phyloP scores from a whole-genome alignment of 2,329 filamentous ascomycete genomes.

The Fonsecaea multimorphosa region DNA sequence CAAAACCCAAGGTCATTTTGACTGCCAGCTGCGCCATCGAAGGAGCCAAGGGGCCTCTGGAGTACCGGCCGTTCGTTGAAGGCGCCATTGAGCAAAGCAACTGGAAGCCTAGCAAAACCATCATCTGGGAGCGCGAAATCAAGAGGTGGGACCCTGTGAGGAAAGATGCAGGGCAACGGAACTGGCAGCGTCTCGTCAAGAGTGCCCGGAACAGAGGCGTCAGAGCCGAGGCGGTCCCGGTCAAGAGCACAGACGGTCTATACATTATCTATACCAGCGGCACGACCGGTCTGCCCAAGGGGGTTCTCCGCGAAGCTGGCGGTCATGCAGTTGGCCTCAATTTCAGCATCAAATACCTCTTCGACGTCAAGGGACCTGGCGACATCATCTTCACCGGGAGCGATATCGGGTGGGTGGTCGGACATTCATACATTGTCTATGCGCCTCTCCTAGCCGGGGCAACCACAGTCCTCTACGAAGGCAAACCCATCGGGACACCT shows the following conservation, averaged over 20 bases:
- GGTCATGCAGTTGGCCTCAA: conserved; percentile 87
- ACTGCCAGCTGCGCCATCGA: conserved; percentile 94
- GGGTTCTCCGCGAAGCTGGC: conserved; percentile 79
- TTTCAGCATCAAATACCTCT: conserved; percentile 80
- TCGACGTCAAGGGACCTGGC: conserved; percentile 80
- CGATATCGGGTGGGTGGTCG: conserved; percentile 90
- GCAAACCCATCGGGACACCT: conserved; percentile 90
- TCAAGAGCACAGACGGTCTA: conserved; percentile 77
- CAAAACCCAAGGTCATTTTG: conserved; percentile 74
- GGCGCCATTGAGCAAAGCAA: conserved; percentile 71
- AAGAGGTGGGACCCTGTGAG: conserved; percentile 74
- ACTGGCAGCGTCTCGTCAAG: conserved; percentile 78
- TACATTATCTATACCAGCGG: conserved; percentile 91
- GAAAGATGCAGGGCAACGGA: conserved; percentile 70
- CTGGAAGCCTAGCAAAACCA: conserved; percentile 73
- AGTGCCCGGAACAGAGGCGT: conserved; percentile 71
- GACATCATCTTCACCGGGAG: conserved; percentile 82
- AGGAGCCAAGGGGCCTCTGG: conserved; percentile 76
- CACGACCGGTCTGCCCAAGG: conserved; percentile 82
- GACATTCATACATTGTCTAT: conserved; percentile 87
- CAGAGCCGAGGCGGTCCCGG: conserved; percentile 75
- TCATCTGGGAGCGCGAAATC: conserved; percentile 85
- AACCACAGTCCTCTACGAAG: conserved; percentile 86
- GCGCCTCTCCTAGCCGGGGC: conserved; percentile 84
- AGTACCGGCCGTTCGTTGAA: conserved; percentile 78